A percentile compares a stretch with the other conserved stretches of the same genome.
phyloP scores from a whole-genome alignment of 164 flowering plant genomes.

The Magnolia kwangsiensis region DNA sequence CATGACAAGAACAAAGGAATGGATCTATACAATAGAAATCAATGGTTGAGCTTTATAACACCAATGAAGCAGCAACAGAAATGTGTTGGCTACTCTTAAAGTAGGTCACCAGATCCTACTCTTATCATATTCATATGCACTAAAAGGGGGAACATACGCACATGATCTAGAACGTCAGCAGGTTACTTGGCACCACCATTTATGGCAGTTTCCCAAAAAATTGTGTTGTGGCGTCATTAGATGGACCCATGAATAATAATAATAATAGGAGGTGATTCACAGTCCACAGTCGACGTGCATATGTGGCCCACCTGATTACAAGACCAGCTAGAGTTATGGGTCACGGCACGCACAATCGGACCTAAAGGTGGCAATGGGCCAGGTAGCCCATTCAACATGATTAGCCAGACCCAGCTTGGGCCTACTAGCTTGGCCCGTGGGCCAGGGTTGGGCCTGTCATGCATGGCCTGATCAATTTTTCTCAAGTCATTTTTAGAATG shows the following conservation, averaged over 20 bases:
- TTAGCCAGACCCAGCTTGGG: no score
- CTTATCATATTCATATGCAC: neutral
- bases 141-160: neutral
- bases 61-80: neutral
- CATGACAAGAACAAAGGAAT: constrained; percentile 93
- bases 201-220: no score
- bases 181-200: neutral
- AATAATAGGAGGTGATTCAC: neutral
- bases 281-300: neutral
- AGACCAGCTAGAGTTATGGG: no score
- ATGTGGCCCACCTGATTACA: neutral
- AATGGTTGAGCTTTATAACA: neutral
- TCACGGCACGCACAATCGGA: no score
- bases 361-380: no score
- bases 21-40: constrained; percentile 48
- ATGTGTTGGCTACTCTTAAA: neutral
- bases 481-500: no score
- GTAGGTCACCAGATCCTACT: neutral
- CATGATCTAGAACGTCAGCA: neutral
- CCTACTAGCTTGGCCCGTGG: no score
- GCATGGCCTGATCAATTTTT: no score
- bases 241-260: no score
- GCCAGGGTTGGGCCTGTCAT: no score
- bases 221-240: neutral
- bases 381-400: no score